Base-by-base conservation (phyloP, 2,329 filamentous ascomycete species). In the Ophiostoma ips region DNA sequence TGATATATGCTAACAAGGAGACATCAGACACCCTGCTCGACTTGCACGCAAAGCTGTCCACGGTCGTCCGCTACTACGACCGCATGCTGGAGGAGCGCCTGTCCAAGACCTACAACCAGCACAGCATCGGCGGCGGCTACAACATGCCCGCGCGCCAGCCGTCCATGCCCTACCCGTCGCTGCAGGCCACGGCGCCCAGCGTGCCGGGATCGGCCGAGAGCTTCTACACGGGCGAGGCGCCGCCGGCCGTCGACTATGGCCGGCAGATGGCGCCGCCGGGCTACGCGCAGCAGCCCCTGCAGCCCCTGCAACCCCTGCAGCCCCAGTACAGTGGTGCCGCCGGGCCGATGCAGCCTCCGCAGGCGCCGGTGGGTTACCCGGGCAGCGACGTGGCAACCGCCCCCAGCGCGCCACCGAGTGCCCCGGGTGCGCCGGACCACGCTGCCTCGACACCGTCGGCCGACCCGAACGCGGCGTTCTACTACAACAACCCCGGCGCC, bases 61-160 rank as follows among this genome's bases (percentile, higher is more conserved):
- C 90, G 0, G 92, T 96, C 24, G 92, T 98, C 5, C 80, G 92
- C 33, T 96, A 96, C 63, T 98, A 98, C 62, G 92, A 98, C 64
- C 81, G 88, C 37, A 96, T 98, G 92, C 75, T 98, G 15, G 92
- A 98, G 66, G 92, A 98, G 55, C 81, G 92, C 36, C 72, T 98
- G 24, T 94, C 88, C 9, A 94, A 84, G 63, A 90, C 92, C 2
- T 96, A 96, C 63, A 84, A 81, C 55, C 87, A 94, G 60, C 84
- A 90, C 59, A 81, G 67, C 40, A 68, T 87, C 18, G 76, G 81
- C 18, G 76, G 81, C 11, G 75, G 76, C 2, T 87, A 87, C 57
- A 75, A 69, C 53, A 64, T 78, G 11, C 72, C 70, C 34, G 65
- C 68, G 12, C 71, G 70, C 33, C 78, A 68, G 58, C 66, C 76